Evolutionary conservation across 345 rosid species (phyloP), one percentile per base, ranked within the genome.

Genomic region (Gossypium mustelinum): DNA sequence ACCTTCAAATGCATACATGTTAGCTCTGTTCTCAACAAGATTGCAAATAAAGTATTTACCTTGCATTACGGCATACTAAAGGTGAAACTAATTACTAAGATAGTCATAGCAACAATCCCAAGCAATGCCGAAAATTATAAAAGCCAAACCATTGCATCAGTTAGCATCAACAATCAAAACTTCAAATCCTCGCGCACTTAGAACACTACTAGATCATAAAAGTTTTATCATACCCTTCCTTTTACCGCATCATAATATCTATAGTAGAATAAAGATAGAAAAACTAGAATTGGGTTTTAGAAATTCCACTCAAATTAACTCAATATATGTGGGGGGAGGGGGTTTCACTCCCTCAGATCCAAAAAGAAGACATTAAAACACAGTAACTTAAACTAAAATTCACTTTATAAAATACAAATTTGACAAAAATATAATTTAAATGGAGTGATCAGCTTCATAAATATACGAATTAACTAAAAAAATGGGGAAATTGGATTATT

Each of bases 311-410:
- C 50, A 52, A 54, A 11, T 70, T 34, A 70, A 14, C 6, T 34
- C 45, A 29, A 70, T 11, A 6, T 3, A 16, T 16, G 34, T 29
- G 34, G 34, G 34, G 5, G 9, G 13, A 3, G 22, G 2, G 24
- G 25, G 24, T 47, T 50, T 4, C n/a, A 50, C 20, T 27, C 44
- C 58, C 72, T 17, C 44, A 14, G 72, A 68, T 68, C 72, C 41
- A 68, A 50, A 68, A 68, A 11, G 16, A 14, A 25, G 11, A 45
- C 29, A 20, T 63, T 39, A 11, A 22, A 20, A 12, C 71, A 45
- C 70, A 62, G 51, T 75, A 9, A 2, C 52, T 29, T n/a, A 20
- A 48, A 59, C 73, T 47, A 47, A 68, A 39, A 61, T 29, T 73
- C 16, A 51, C 14, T 7, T 7, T 13, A 44, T 7, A 3, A 12